Conservation (phyloP, 805 yeast species). For the Starmerella apis region DNA sequence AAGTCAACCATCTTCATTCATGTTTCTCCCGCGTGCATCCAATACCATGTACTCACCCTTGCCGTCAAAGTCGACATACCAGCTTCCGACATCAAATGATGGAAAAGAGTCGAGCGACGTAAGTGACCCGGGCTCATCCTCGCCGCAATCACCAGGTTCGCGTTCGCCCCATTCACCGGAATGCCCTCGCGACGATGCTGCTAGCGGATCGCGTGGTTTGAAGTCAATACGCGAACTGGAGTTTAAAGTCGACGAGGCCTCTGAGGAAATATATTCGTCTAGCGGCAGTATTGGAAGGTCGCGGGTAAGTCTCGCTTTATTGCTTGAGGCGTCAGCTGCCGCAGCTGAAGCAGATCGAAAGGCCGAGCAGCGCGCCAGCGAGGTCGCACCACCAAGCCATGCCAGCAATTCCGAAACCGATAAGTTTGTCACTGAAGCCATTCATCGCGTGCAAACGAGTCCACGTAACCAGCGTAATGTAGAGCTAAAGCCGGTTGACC, state of each 20-base stretch:
- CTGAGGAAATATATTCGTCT: background rate
- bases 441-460: slow-evolving; percentile 15
- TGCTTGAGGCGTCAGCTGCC: slow-evolving; percentile 19
- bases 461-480: slow-evolving; percentile 11
- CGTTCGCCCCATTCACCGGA: slow-evolving; percentile 4
- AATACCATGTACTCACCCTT: background rate
- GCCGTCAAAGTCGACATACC: background rate
- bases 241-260: background rate
- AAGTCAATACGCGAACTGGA: background rate
- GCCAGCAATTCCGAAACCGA: slow-evolving; percentile 14
- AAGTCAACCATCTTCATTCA: background rate
- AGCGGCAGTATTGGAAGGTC: background rate
- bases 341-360: slow-evolving; percentile 18
- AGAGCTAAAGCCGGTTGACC: slow-evolving; percentile 18
- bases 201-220: background rate
- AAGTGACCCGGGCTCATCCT: background rate
- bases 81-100: background rate
- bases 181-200: background rate
- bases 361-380: slow-evolving; percentile 10
- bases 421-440: slow-evolving; percentile 19
- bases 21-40: background rate
- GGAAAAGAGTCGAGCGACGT: background rate
- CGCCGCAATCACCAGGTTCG: background rate
- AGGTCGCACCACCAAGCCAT: background rate
- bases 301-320: slow-evolving; percentile 18